phyloP scores from a whole-genome alignment of 2,329 filamentous ascomycete species.

The Pseudogymnoascus sp. region DNA sequence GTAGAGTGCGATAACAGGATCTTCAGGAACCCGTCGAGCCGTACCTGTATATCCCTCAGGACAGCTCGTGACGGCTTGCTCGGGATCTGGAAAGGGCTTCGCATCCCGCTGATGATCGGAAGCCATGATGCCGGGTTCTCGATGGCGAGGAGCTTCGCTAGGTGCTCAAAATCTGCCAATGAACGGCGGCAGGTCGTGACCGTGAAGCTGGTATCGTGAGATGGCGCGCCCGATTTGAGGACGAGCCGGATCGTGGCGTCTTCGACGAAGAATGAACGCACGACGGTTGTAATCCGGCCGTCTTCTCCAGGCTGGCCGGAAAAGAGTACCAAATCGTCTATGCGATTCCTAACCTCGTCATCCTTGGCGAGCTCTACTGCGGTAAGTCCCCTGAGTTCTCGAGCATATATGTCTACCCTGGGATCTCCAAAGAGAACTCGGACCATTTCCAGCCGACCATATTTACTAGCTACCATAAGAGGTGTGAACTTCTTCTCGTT shows the following conservation, averaged over 20 bases:
- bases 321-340: conserved; percentile 86
- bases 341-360: conserved; percentile 91
- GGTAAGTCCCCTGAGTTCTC: conserved; percentile 79
- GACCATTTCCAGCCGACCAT: conserved; percentile 89
- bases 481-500: conserved; percentile 95
- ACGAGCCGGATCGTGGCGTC: conserved; percentile 89
- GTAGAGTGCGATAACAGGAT: conserved; percentile 83
- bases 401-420: conserved; percentile 74
- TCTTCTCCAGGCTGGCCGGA: conserved; percentile 63
- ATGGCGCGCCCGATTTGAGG: conserved; percentile 85
- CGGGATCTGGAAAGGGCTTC: conserved; percentile 86
- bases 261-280: conserved; percentile 93
- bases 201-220: conserved; percentile 73
- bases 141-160: conserved; percentile 71
- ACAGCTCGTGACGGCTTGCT: conserved; percentile 84
- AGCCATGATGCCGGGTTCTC: conserved; percentile 97
- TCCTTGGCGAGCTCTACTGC: conserved; percentile 96
- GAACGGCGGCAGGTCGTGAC: conserved; percentile 91
- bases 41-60: conserved; percentile 77
- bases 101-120: conserved; percentile 65
- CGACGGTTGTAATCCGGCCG: conserved; percentile 81
- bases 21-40: conserved; percentile 79
- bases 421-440: conserved; percentile 79
- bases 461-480: conserved; percentile 97
- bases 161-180: conserved; percentile 80